These are phyloP conservation scores for Wickerhamomyces canadensis DNA, from an alignment of 805 yeast species.

Conservation along the genomic window DNA sequence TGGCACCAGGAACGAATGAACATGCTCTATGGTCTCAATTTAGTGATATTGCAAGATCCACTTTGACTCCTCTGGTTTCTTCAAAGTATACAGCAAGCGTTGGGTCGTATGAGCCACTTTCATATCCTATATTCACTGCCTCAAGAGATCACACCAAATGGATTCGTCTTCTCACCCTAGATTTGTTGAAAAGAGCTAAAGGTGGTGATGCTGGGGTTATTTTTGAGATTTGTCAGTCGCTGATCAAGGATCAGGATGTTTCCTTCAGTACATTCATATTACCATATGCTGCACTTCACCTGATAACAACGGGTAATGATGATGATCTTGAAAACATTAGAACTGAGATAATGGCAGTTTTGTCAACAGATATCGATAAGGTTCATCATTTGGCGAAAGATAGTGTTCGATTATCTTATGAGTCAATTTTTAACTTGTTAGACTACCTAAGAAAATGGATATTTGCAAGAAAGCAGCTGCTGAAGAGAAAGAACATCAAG, in stretches of 20 bases:
- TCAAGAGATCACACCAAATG: conserved; percentile 59
- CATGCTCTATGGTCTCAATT: conserved; percentile 53
- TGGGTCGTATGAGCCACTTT: conserved; percentile 36
- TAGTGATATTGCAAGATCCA: conserved; percentile 61
- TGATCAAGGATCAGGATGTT: conserved; percentile 66
- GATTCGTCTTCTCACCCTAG: conserved; percentile 66
- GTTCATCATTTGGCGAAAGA: conserved; percentile 53
- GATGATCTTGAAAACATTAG: conserved; percentile 39
- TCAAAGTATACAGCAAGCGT: conserved; percentile 61
- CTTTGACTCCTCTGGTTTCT: conserved; percentile 66
- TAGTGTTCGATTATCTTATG: conserved; percentile 58
- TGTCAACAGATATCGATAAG: conserved; percentile 40
- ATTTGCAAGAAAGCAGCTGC: conserved; percentile 17
- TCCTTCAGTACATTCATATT: conserved; percentile 64
- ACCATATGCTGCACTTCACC: conserved; percentile 69
- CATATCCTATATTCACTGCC: conserved; percentile 60
- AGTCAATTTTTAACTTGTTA: conserved; percentile 67
- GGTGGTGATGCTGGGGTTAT: conserved; percentile 32
- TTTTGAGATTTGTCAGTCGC: conserved; percentile 55
- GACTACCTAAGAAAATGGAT: conserved; percentile 84
- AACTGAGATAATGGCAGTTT: conserved; percentile 54
- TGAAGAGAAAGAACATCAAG: conserved; percentile 17
- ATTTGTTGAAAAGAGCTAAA: conserved; percentile 44
- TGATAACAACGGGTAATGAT: conserved; percentile 42
- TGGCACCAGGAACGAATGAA: conserved; percentile 24